Evolutionary conservation across 139 green algal species (phyloP), one percentile per base, ranked within the genome.

Genomic region (Yamagishiella unicocca): DNA sequence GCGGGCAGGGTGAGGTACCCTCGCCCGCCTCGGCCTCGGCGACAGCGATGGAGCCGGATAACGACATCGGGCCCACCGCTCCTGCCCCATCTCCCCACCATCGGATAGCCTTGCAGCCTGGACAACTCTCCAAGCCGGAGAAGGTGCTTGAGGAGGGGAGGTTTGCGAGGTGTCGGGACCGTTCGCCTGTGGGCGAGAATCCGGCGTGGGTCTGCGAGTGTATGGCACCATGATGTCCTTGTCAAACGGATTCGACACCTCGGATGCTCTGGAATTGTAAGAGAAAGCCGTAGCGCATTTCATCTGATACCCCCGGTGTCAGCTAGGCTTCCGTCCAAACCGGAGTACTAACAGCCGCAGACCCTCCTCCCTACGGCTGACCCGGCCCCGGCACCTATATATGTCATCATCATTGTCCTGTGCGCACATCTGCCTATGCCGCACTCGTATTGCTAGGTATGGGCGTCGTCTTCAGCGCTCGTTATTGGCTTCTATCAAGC

Each of bases 401-500:
- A n/a, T n/a, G n/a, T n/a, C n/a, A n/a, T n/a, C n/a, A n/a, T n/a
- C n/a, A n/a, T n/a, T n/a, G n/a, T n/a, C n/a, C n/a, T n/a, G n/a
- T n/a, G n/a, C n/a, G n/a, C n/a, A n/a, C 58, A n/a, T 67, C 6
- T 9, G 24, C 54, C 24, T 24, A 25, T 24, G 22, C 54, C 54
- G 54, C 54, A 21, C 54, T 24, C 54, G 2, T 4, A 21, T 6
- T 24, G 22, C 54, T 2, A 83, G 76, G 76, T 84, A 24, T 87
- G 81, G 81, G 33, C 43, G 0, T 75, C 81, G 27, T 70, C 45
- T 24, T 68, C 64, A 4, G 54, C 64, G 2, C 64, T 87, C 64
- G 53, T 87, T 45, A 70, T 87, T 25, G 81, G 81, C 25, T 87
- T 87, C 31, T 78, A 87, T 46, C 81, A 87, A 66, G 81, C 81